Conservation (phyloP, 2,329 filamentous ascomycete species). For the Nemania serpens region DNA sequence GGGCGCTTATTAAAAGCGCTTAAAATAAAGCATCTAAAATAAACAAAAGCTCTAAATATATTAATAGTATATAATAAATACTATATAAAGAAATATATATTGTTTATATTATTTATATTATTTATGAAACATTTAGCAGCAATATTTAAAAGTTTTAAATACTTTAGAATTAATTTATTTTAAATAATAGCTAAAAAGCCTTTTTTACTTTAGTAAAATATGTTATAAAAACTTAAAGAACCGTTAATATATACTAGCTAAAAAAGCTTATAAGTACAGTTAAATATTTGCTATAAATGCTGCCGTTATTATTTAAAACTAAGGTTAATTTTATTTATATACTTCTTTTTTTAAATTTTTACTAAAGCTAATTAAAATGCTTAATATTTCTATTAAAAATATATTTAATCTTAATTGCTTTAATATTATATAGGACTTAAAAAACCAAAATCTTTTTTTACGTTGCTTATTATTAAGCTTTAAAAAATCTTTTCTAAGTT, state of each 20-base stretch:
- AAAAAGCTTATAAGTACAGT: slow-evolving; percentile 4
- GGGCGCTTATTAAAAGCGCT: background rate
- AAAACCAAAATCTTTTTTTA: slow-evolving; percentile 1
- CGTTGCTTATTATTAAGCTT: background rate
- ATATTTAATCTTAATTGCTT: background rate
- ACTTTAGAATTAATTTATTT: too few species aligned
- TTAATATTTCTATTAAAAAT: background rate
- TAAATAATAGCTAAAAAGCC: background rate
- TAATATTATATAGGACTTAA: background rate
- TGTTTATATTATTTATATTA: background rate
- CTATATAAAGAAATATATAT: background rate
- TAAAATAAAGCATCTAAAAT: background rate
- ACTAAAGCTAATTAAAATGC: background rate
- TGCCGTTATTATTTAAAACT: background rate
- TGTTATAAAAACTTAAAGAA: slow-evolving; percentile 1
- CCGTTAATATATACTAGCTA: background rate
- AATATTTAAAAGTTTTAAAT: too few species aligned
- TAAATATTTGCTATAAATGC: background rate
- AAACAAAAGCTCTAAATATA: background rate
- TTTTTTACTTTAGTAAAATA: background rate
- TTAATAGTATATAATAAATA: background rate
- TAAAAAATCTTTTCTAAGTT: background rate
- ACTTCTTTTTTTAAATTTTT: slow-evolving; percentile 7
- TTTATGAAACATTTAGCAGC: background rate
- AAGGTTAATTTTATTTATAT: slow-evolving; percentile 4